Base-by-base conservation (phyloP, 1,284 basidiomycete genomes). In the Tilletia setariae region DNA sequence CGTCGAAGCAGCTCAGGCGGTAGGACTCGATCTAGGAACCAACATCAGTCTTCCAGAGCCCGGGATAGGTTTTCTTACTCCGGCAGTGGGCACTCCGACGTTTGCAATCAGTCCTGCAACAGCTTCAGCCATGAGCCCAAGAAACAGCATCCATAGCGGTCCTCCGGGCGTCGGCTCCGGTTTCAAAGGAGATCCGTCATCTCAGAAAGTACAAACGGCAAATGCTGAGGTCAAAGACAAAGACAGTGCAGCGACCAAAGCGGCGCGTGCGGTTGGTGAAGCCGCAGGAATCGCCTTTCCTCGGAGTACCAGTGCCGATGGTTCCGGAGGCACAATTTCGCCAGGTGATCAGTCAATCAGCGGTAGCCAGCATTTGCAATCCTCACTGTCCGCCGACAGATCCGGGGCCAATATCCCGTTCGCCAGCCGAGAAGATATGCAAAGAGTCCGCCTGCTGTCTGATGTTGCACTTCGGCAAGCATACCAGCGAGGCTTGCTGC, bases 151-250 rank as follows among this genome's bases (percentile, higher is more conserved):
- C 9, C 16, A 19, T 11, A 30, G 25, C 25, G 32, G 56, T 19
- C 19, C 25, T 11, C 8, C 25, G 51, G 51, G n/a, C 25, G 11
- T 23, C 6, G 46, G 46, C 19, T 19, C 63, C 19, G 63, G 63
- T 40, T 40, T 40, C 35, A 40, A 40, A 40, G 6, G 6, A 6
- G 35, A 40, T 40, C 11, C 35, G 35, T 40, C 35, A 40, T 11
- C 11, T 4, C 35, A 40, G 11, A 40, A 4, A 11, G 35, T 30
- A 3, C 28, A 43, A 19, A 7, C 1, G 1, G 8, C 15, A 11
- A 63, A 66, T 13, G 46, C 25, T 25, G 35, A 46, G 16, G 63
- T 53, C 21, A 63, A 64, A 25, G 67, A 59, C 51, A 72, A 61
- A n/a, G 56, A 61, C 28, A 61, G 28, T 11, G 56, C 56, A 16